Conservation (phyloP, 371 early-diverging fungal species). For the Smittium mucronatum region DNA sequence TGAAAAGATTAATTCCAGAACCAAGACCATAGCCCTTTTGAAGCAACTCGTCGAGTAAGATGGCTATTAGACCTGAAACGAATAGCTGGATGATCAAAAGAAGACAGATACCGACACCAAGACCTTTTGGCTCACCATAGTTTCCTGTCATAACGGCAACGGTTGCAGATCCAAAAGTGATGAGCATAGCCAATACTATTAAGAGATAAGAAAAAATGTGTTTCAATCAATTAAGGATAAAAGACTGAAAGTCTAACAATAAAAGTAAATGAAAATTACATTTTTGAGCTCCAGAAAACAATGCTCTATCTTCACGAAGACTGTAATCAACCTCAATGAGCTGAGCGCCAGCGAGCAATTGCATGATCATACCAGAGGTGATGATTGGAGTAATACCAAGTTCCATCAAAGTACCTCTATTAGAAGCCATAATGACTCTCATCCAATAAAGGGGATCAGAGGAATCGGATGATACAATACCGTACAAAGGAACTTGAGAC, state of each 20-base stretch:
- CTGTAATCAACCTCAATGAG: constrained; percentile 96
- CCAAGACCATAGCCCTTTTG: constrained; percentile 99
- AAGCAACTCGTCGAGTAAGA: constrained; percentile 97
- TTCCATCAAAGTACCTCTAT: constrained; percentile 99
- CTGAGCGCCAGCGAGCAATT: constrained; percentile 91
- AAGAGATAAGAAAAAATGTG: background rate
- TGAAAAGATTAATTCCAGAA: constrained; percentile 98
- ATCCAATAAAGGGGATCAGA: constrained; percentile 99
- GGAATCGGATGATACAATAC: constrained; percentile 96
- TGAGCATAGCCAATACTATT: constrained; percentile 67
- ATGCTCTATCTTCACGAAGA: constrained; percentile 95
- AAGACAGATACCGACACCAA: constrained; percentile 88
- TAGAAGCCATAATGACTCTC: constrained; percentile 98
- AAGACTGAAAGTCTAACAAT: constrained; percentile 32
- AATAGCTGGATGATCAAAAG: constrained; percentile 93
- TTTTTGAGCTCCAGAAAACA: constrained; percentile 98
- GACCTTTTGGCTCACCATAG: constrained; percentile 89
- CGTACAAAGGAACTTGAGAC: constrained; percentile 99
- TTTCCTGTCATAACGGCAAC: constrained; percentile 97
- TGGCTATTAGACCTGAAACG: constrained; percentile 92
- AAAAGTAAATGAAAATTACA: constrained; percentile 12
- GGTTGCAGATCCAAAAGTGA: constrained; percentile 94
- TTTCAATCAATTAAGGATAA: background rate
- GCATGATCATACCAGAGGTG: constrained; percentile 99
- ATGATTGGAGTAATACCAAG: constrained; percentile 99